phyloP scores from a whole-genome alignment of 75 land plant genomes.

The Ceratopteris richardii region DNA sequence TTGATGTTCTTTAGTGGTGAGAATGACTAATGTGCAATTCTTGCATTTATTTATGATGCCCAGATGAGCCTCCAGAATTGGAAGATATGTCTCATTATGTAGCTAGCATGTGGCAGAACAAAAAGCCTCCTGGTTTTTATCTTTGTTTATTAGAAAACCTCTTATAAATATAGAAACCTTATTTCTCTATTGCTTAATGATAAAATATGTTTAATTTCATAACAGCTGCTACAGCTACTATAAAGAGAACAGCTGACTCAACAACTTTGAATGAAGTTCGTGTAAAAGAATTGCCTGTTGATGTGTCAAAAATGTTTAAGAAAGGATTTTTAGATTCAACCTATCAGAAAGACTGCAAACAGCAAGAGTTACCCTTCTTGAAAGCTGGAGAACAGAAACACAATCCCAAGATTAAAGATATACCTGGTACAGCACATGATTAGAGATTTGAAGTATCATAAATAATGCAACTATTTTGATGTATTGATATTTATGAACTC shows the following conservation, averaged over 20 bases:
- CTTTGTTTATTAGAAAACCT: too few relatives aligned
- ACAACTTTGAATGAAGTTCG: slow-evolving; percentile 2
- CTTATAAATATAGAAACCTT: too few relatives aligned
- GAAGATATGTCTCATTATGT: slow-evolving; percentile 19
- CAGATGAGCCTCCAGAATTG: slow-evolving; percentile 25
- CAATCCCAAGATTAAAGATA: slow-evolving; percentile 1
- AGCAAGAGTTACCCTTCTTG: slow-evolving; percentile 1
- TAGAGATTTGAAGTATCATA: too few relatives aligned
- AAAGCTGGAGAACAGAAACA: not conserved
- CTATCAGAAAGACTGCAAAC: not conserved
- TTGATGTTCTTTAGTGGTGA: too few relatives aligned
- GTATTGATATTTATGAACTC: too few relatives aligned
- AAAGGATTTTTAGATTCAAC: slow-evolving; percentile 18
- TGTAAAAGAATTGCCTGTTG: too few relatives aligned
- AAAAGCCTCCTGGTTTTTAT: not conserved
- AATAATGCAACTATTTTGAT: too few relatives aligned
- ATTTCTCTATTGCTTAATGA: too few relatives aligned
- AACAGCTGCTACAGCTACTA: not conserved
- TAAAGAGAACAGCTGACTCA: not conserved
- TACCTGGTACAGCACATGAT: not conserved
- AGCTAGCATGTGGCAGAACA: slow-evolving; percentile 6
- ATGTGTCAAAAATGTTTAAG: slow-evolving; percentile 10
- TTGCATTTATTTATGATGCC: not conserved
- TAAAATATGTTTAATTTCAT: too few relatives aligned
- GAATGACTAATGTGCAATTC: too few relatives aligned